Evolutionary conservation across 1,284 basidiomycete genomes (phyloP), one percentile per base, ranked within the genome.

Genomic region (Trametes versicolor): DNA sequence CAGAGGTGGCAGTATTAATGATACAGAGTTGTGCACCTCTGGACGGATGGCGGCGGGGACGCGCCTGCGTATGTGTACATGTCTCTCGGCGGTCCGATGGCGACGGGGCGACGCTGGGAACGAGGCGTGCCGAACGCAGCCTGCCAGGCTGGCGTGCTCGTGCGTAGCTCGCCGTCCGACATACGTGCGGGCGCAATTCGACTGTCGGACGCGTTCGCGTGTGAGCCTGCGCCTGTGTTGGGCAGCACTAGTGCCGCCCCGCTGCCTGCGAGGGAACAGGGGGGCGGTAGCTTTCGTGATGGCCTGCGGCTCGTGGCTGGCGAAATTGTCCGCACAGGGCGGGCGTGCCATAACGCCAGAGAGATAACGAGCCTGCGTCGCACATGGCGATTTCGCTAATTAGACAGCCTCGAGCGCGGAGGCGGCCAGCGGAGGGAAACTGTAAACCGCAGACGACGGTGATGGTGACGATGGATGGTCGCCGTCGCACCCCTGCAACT

Each of bases 211-310:
- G 15, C 41, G 17, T n/a, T 43, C 19, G 41, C 37, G 37, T 43
- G 47, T 48, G 47, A 23, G 47, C 25, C 3, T 17, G 41, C 2
- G 41, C 8, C 19, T 43, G 41, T 7, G 41, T n/a, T 43, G 21
- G 21, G 45, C 45, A 50, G 49, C 49, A 32, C 19, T 43, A 43
- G 6, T 43, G 41, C 41, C 49, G 49, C n/a, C 49, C 48, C 10
- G 10, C 25, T 39, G 25, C n/a, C 27, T 17, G 27, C 32, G 27
- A 34, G 37, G 34, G 50, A 51, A 36, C 58, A 27, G 51, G 27
- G 19, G 39, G 25, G 48, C 41, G 58, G 58, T 53, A 60, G 13
- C 50, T 60, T 47, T 53, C 50, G 47, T 53, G 39, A 60, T 10
- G 25, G 41, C 27, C 29, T 12, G 37, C 41, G 48, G 34, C 51